Evolutionary conservation across 129 eudicot genomes (phyloP), one percentile per base, ranked within the genome.

Genomic region (Chrysanthemum seticuspe): DNA sequence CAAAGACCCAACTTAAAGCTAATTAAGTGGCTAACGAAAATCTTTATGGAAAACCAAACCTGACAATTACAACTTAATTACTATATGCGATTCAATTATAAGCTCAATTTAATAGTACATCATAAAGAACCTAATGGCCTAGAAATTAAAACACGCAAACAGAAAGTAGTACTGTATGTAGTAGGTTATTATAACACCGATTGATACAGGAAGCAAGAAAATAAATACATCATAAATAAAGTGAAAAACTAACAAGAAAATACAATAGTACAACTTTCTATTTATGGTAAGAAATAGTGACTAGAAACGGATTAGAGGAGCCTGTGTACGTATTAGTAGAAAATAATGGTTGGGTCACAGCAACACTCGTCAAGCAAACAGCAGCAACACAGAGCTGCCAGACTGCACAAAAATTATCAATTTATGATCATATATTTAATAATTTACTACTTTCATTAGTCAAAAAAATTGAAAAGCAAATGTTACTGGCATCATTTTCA

Each of bases 371-470:
- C 97, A 57, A 91, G 65, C 7, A 91, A 84, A 74, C 80, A 91
- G 62, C 97, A 91, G 77, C 96, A 91, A 70, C 97, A 91, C 80
- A 91, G 56, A 64, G 97, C 97, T 21, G 93, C 96, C 9, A 91
- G 85, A 79, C 97, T 91, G 87, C 71, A 81, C 14, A n/a, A 49
- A 52, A 34, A 45, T 49, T 4, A 55, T 25, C 15, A 19, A 45
- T 29, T 4, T 13, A 62, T 29, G 47, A 62, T 29, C 34, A 11
- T 62, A 61, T 62, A 29, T 13, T 62, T 23, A 62, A 29, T 10
- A 4, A 25, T 62, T 23, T 61, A 61, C 16, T 61, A n/a, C 66
- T 27, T 13, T n/a, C 13, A 52, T 15, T 6, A 13, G 16, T 52
- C 1, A 36, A 52, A 52, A 52, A 52, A 52, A 4, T 52, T 13